A percentile compares a stretch with the other conserved stretches of the same genome.
Conservation (phyloP, 2,329 filamentous ascomycete genomes). For the Botrytis porri region DNA sequence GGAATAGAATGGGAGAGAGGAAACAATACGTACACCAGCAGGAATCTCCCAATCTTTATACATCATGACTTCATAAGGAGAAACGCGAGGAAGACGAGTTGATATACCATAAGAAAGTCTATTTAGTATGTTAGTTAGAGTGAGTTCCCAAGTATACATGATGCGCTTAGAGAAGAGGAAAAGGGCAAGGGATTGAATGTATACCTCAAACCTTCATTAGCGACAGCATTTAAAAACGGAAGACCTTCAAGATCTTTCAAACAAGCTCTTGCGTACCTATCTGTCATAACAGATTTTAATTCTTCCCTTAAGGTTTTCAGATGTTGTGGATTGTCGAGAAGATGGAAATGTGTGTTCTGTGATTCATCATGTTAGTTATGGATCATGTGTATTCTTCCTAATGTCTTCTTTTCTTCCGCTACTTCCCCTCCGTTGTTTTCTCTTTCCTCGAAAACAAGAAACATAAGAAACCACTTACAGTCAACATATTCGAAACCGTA, state of each 20-base stretch:
- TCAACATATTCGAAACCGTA: constrained; percentile 25
- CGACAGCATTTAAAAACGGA: constrained; percentile 19
- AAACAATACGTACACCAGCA: constrained; percentile 15
- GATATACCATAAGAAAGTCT: constrained; percentile 24
- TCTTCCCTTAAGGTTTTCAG: constrained; percentile 25
- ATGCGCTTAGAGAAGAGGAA: background rate
- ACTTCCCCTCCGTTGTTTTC: too few species aligned
- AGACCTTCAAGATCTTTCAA: constrained; percentile 28
- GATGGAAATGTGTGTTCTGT: constrained; percentile 22
- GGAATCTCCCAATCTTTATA: constrained; percentile 25
- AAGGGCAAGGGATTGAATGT: background rate
- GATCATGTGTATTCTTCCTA: accelerated
- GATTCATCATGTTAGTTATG: background rate
- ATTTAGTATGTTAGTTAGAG: background rate
- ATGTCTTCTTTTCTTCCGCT: background rate
- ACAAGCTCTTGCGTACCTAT: constrained; percentile 6
- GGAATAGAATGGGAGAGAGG: background rate
- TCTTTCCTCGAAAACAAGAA: background rate
- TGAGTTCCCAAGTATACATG: background rate
- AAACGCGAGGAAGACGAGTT: constrained; percentile 23
- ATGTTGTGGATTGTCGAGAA: constrained; percentile 26
- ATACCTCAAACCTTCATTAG: constrained; percentile 26
- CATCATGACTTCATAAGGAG: constrained; percentile 20
- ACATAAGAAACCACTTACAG: background rate
- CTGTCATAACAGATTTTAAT: constrained; percentile 19